Evolutionary conservation across 1,139 yeast genomes (phyloP).

Genomic region (Diutina rugosa): DNA sequence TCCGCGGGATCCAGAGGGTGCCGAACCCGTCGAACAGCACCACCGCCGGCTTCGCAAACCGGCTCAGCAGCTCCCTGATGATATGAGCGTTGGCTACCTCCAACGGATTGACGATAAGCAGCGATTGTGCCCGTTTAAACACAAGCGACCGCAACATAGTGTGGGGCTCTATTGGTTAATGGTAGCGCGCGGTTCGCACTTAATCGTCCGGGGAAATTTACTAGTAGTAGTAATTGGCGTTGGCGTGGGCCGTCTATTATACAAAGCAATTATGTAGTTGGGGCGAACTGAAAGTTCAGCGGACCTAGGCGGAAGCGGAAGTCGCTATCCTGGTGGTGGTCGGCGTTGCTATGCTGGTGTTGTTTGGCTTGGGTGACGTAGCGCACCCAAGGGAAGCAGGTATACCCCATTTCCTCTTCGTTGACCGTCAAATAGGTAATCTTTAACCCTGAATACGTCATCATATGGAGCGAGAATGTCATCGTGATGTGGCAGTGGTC

Average conservation of each 20-base stretch:
- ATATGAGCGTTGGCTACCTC: conserved; percentile 1
- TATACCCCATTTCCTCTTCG: conserved; percentile 28
- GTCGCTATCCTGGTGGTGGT: neutral
- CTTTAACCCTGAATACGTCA: conserved; percentile 30
- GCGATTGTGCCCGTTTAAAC: neutral
- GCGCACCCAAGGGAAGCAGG: conserved; percentile 37
- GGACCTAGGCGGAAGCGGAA: neutral
- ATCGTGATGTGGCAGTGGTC: conserved; percentile 16
- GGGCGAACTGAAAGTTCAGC: neutral
- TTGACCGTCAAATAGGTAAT: conserved; percentile 28
- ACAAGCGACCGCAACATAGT: neutral
- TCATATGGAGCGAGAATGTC: conserved; percentile 26
- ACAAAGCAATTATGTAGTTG: neutral
- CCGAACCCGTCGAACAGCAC: conserved; percentile 59
- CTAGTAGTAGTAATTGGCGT: neutral
- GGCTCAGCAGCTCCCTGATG: neutral
- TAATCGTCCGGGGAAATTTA: neutral
- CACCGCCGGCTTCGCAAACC: conserved; percentile 22
- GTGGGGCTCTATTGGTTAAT: neutral
- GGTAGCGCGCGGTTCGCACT: neutral
- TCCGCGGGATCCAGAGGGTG: conserved; percentile 46
- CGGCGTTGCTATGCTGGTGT: neutral
- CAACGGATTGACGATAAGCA: neutral
- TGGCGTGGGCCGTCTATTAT: neutral
- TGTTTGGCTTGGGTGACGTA: conserved; percentile 20